Evolutionary conservation across 1,284 basidiomycete genomes (phyloP), one percentile per base, ranked within the genome.

Genomic region (Pseudozyma tsukubaensis): DNA sequence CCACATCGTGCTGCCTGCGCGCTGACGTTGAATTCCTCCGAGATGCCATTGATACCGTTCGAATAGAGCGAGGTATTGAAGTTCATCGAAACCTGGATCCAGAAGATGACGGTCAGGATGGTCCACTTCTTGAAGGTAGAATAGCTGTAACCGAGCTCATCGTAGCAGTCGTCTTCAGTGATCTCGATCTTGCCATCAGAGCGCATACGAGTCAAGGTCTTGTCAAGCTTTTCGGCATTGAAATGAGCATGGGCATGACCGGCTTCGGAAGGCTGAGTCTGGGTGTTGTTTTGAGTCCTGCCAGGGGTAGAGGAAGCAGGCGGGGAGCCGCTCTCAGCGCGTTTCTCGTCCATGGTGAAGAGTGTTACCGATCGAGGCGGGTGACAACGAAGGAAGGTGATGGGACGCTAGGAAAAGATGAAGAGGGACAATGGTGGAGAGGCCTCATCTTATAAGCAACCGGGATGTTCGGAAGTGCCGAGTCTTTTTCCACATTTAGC

Each of bases 51-150:
- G 21, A 85, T 66, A 19, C 78, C 85, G 58, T 85, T 85, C 12
- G 82, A 76, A 63, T 82, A 85, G n/a, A 85, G 71, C 47, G 78
- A 77, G 11, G 85, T 83, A 65, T 85, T 85, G 65, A 85, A 80
- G 68, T 85, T 85, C 81, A 85, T 83, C 53, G 74, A 78, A 18
- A 83, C 68, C 53, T 85, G 85, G 7, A 86, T 81, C 60, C 82
- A 59, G 58, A 85, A 85, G 60, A 86, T 85, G 54, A 86, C 81
- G 43, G 67, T 75, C 18, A 85, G 76, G 36, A 84, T 82, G 35
- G 64, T 65, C 85, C 85, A 86, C 57, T 85, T 86, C 54, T 85
- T 85, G 47, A 68, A 64, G 0, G 82, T 59, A 0, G 84, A 68
- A 63, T 76, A 82, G 52, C 50, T 59, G 60, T 72, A 85, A n/a